These are phyloP conservation scores for Anthracocystis panici-leucophaei DNA, from an alignment of 1,284 basidiomycete genomes.

Conservation along the genomic window DNA sequence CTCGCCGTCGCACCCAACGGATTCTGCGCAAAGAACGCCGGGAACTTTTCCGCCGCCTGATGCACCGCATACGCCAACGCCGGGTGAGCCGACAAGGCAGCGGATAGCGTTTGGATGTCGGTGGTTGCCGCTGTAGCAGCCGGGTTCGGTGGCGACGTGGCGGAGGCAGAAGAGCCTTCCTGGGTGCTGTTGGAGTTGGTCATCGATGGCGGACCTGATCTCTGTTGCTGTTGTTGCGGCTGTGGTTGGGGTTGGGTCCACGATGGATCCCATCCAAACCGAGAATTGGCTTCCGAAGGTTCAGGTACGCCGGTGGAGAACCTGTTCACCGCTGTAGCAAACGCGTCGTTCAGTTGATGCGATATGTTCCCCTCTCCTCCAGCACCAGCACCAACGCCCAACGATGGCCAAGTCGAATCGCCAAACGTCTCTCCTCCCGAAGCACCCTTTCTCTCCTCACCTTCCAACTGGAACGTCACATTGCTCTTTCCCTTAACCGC, in stretches of 20 bases:
- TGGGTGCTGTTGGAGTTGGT: conserved; percentile 29
- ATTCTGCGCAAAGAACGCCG: conserved; percentile 48
- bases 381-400: neutral
- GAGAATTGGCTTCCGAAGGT: neutral
- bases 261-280: conserved; percentile 11
- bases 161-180: conserved; percentile 15
- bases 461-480: conserved; percentile 22
- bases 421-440: conserved; percentile 1
- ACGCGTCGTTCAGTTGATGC: conserved; percentile 33
- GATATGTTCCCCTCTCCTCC: conserved; percentile 15
- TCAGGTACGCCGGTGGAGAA: conserved; percentile 30
- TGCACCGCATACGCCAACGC: conserved; percentile 48
- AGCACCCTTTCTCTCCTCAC: neutral
- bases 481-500: conserved; percentile 25
- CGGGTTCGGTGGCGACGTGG: conserved; percentile 28
- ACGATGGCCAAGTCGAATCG: conserved; percentile 16
- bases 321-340: conserved; percentile 22
- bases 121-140: conserved; percentile 7
- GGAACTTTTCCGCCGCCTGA: conserved; percentile 50
- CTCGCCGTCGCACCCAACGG: conserved; percentile 41
- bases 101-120: conserved; percentile 38
- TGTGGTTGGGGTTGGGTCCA: conserved; percentile 5
- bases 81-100: conserved; percentile 44
- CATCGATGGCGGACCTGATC: conserved; percentile 35
- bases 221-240: conserved; percentile 9